A percentile compares a stretch with the other conserved stretches of the same genome.
phyloP scores from a whole-genome alignment of 768 basidiomycete species.

The Tylopilus rubrobrunneus region DNA sequence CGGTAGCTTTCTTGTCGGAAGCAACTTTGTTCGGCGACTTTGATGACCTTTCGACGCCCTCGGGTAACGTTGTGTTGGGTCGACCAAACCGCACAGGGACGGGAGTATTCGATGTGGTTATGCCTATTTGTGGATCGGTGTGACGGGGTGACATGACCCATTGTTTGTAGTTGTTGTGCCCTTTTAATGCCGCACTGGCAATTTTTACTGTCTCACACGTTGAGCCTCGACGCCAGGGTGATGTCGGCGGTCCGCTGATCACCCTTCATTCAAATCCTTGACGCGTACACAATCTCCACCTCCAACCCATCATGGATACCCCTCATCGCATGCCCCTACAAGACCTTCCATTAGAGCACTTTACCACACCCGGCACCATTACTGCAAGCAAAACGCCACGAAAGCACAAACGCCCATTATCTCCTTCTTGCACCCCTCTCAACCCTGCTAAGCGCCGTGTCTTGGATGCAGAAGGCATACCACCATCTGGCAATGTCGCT shows the following conservation, averaged over 20 bases:
- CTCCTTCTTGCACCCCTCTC: constrained; percentile 49
- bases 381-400: constrained; percentile 19
- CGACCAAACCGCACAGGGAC: constrained; percentile 89
- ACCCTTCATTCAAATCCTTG: constrained; percentile 6
- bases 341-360: constrained; percentile 58
- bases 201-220: constrained; percentile 15
- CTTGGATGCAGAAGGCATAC: constrained; percentile 50
- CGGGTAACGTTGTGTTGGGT: constrained; percentile 88
- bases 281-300: constrained; percentile 5
- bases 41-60: constrained; percentile 87
- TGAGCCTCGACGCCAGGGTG: constrained; percentile 20
- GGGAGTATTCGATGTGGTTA: constrained; percentile 86
- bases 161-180: constrained; percentile 26
- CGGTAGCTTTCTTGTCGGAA: constrained; percentile 88
- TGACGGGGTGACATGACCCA: constrained; percentile 6
- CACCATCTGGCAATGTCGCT: constrained; percentile 26
- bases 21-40: constrained; percentile 94
- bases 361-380: constrained; percentile 37
- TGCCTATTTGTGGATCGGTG: constrained; percentile 34
- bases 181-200: background rate
- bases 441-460: constrained; percentile 71
- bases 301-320: constrained; percentile 20
- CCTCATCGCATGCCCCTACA: constrained; percentile 47
- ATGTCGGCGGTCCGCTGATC: constrained; percentile 26
- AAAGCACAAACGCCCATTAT: constrained; percentile 59